Base-by-base conservation (phyloP, 352 stramenopile genomes). In the Achlya hypogyna region DNA sequence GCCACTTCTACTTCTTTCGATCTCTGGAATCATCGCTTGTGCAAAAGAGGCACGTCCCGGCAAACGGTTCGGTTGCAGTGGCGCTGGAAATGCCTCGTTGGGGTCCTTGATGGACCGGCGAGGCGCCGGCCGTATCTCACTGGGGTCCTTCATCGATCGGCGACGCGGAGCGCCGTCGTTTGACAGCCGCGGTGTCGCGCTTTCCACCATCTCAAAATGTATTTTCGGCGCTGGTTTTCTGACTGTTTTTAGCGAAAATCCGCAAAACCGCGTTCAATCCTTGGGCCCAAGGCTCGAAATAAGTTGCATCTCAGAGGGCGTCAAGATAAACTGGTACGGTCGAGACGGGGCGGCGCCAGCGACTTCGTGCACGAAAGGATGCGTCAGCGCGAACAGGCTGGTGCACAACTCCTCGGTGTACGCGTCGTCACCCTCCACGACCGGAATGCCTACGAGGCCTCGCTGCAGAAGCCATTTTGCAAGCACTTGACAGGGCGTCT, bases 361-460 rank as follows among this genome's bases (percentile, higher is more conserved):
- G 12, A 23, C 20, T 9, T 64, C 54, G 8, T 45, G n/a, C 31
- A 52, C 35, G 32, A 64, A 64, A 1, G 54, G 54, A 29, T 64
- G 54, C 8, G 32, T 40, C 12, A 64, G 54, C 12, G 32, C 34
- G 18, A 64, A 64, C 35, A 64, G 35, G 12, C 22, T 12, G 4
- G n/a, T 20, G 54, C 32, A 49, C 12, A 32, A 12, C 12, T 29
- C 23, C 4, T 51, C 38, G 12, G 45, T 25, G 54, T 64, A 64
- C 20, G 54, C 35, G 14, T 64, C 54, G 54, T 64, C 54, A 38
- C 38, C 54, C 35, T 64, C 54, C 35, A 64, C 54, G 12, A 38
- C 40, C 6, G 54, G 54, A 1, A 52, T 38, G 23, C 8, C 22
- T 18, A 64, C 47, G 12, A 64, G n/a, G 18, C 54, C 54, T 38